A percentile compares a stretch with the other conserved stretches of the same genome.
Conservation (phyloP, 306 rosid species). For the Acacia confusa region DNA sequence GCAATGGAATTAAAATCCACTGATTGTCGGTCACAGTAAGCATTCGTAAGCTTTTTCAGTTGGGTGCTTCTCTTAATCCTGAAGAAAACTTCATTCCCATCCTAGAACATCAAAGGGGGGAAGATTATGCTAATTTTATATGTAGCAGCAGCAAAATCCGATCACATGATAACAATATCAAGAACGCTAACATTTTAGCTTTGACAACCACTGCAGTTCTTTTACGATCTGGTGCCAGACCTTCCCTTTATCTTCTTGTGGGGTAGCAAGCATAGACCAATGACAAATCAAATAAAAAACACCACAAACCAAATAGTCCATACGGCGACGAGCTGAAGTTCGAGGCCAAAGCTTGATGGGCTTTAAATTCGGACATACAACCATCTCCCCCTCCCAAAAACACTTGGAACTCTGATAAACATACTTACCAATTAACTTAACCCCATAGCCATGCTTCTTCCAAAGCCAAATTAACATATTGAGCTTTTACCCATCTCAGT, state of each 20-base stretch:
- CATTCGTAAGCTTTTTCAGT: slow-evolving; percentile 74
- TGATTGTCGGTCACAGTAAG: slow-evolving; percentile 74
- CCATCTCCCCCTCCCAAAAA: neutral
- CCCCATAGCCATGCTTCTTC: neutral
- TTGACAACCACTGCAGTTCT: neutral
- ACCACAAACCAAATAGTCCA: neutral
- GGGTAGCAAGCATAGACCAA: neutral
- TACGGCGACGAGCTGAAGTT: neutral
- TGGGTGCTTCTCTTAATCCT: slow-evolving; percentile 80
- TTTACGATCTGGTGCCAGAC: neutral
- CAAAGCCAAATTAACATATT: neutral
- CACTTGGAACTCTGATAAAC: neutral
- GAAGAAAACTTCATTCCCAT: slow-evolving; percentile 83
- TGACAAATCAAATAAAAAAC: neutral
- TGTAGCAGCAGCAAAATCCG: neutral
- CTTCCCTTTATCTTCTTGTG: neutral
- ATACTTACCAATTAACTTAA: neutral
- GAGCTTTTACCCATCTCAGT: neutral
- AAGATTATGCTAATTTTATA: neutral
- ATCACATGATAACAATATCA: neutral
- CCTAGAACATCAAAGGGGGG: slow-evolving; percentile 40
- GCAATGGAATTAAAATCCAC: slow-evolving; percentile 74
- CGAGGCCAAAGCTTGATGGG: neutral
- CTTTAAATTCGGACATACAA: neutral
- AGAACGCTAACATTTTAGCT: neutral